Base-by-base conservation (phyloP, 2,329 filamentous ascomycete genomes). In the Blumeriella jaapii region DNA sequence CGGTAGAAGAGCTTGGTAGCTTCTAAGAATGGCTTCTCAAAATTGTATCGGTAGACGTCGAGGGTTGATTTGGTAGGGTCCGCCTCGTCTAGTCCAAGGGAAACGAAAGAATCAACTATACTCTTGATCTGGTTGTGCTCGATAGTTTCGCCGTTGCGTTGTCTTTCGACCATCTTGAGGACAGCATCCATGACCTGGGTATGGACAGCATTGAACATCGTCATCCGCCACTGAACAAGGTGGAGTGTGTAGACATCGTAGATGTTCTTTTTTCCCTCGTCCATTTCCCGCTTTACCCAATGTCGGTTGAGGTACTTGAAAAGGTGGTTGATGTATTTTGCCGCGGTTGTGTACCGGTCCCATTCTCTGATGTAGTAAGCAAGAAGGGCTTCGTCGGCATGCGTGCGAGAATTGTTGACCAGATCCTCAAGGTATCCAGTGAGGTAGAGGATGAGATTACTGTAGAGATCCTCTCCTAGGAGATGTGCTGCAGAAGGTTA, bases 241-340 rank as follows among this genome's bases (percentile, higher is more conserved):
- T 98, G 91, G 22, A 98, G 65, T 0, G 91, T 98, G 61, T 98
- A 98, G 30, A 98, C 91, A 58, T 98, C 91, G 59, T 93, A 96
- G 6, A 96, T 83, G 53, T 89, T 83, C 66, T 96, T 95, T 64
- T 98, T 96, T 20, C 91, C 91, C 59, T 98, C 91, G 45, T 98
- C 91, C 63, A 98, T 94, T 62, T 98, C 91, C 18, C 91, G 73
- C 69, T 95, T 98, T 2, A 98, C 91, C 91, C 93, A 98, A 61
- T 98, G 91, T 18, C 91, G 76, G 56, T 98, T 98, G 16, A 98
- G 74, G 56, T 98, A 98, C 35, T 81, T 70, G 67, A 98, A 98
- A 6, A 98, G 66, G 57, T 98, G 89, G 60, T 98, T 93, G 58
- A 95, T 91, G 62, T 93, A 98, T 60, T 93, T 93, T 40, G 87